A percentile compares a stretch with the other conserved stretches of the same genome.
phyloP scores from a whole-genome alignment of 164 flowering plant genomes.

The Nymphaea colorata region DNA sequence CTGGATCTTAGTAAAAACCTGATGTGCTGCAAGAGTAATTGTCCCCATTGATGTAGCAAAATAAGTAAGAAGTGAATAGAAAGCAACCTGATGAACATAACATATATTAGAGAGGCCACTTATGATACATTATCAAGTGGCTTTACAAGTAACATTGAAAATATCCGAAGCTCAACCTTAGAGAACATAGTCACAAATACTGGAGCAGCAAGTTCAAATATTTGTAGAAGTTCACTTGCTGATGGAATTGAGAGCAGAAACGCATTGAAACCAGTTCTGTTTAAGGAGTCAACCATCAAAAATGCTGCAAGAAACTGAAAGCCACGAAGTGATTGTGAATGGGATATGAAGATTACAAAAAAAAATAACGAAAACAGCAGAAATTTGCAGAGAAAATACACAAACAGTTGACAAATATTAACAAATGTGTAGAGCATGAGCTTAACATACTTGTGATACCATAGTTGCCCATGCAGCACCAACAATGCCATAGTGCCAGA shows the following conservation, averaged over 20 bases:
- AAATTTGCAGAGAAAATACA: background rate
- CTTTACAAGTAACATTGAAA: too few species aligned
- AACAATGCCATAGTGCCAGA: constrained; percentile 81
- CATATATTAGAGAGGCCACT: background rate
- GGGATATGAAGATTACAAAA: background rate
- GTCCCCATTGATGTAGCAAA: constrained; percentile 86
- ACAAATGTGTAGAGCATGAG: background rate
- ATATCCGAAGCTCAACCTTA: constrained; percentile 36
- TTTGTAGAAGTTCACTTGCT: constrained; percentile 41
- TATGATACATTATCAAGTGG: too few species aligned
- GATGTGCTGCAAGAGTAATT: constrained; percentile 56
- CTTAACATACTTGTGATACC: constrained; percentile 70
- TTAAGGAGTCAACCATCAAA: constrained; percentile 77
- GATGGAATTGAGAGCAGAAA: constrained; percentile 61
- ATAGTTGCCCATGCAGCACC: constrained; percentile 99
- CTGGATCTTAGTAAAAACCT: constrained; percentile 27
- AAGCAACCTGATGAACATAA: constrained; percentile 42
- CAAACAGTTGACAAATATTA: background rate
- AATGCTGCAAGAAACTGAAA: constrained; percentile 75
- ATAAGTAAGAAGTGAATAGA: constrained; percentile 63
- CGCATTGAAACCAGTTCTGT: constrained; percentile 69
- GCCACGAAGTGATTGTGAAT: background rate
- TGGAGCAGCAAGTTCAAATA: constrained; percentile 82
- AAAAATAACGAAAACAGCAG: background rate
- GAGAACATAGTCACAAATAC: constrained; percentile 82